Base-by-base conservation (phyloP, 2,329 filamentous ascomycete species). In the Aspergillus sp. region DNA sequence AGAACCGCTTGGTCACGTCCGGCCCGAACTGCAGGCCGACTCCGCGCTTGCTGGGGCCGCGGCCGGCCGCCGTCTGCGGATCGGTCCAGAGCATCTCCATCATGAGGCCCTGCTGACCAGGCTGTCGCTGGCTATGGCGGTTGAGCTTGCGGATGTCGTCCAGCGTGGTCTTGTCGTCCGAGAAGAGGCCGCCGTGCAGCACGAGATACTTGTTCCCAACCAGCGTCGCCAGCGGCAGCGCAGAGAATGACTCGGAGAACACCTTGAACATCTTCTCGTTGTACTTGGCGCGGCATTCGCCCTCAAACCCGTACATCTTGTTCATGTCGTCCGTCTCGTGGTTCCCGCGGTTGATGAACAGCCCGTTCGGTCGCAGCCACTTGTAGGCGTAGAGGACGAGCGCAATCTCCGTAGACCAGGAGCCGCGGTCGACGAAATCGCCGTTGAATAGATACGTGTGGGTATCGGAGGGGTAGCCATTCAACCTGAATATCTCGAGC, bases 71-170 rank as follows among this genome's bases (percentile, higher is more conserved):
- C 1, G 82, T 73, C 59, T 98, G 91, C 2, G 91, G 91, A 56
- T 98, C 91, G 1, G 91, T 96, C 91, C 91, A 98, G 29, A 98
- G 74, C 91, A 98, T 98, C 64, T 98, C 91, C 91, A 98, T 98
- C 91, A 98, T 98, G 49, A 98, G 67, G 10, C 91, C 91, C 30
- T 82, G 68, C 60, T 98, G 91, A 19, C 91, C 91, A 2, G 91
- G 89, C 53, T 96, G 89, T 40, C 85, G 75, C 63, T 96, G 91
- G 57, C 75, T 78, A 64, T 95, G 88, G 44, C 89, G 74, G 63
- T 96, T 80, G 36, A 96, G 69, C 64, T 93, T 93, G 45, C 91
- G 78, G 47, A 98, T 93, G 55, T 98, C 89, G 46, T 96, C 85
- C 32, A 98, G 67, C 1, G 84, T 88, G 42, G 89, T 73, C 47